These are phyloP conservation scores for Silene uniflora DNA, from an alignment of 148 eudicot genomes.

Conservation along the genomic window DNA sequence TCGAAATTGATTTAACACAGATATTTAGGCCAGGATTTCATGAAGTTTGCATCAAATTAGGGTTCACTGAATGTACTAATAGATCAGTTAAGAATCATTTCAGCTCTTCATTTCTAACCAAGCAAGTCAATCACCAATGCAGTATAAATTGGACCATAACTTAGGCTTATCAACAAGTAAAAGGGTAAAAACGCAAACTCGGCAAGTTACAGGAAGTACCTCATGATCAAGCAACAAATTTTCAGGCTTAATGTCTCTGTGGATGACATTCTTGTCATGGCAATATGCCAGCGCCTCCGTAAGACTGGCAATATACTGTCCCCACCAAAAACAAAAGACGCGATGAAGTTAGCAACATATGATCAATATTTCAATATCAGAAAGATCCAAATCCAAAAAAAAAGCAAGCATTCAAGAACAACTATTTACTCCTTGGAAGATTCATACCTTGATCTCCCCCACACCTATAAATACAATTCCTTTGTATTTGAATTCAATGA, in stretches of 20 bases:
- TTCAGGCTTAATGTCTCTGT: conserved; percentile 93
- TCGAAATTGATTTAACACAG: neutral
- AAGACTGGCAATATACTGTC: conserved; percentile 76
- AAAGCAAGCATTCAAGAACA: neutral
- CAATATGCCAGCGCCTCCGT: conserved; percentile 80
- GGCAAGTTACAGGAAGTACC: conserved; percentile 36
- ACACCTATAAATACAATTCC: too few relatives aligned
- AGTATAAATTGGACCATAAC: neutral
- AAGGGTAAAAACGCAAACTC: neutral
- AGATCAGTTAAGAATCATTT: neutral
- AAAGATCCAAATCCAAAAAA: conserved; percentile 2
- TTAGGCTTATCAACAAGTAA: neutral
- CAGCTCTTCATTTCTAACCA: neutral
- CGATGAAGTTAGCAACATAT: neutral
- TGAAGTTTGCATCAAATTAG: neutral
- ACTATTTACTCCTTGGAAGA: too few relatives aligned
- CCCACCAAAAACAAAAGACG: neutral
- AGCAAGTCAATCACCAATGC: neutral
- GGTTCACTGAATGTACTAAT: neutral
- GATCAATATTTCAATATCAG: neutral
- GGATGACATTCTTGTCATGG: conserved; percentile 84
- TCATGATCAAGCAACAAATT: conserved; percentile 87
- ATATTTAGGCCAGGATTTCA: neutral
- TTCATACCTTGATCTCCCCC: too few relatives aligned
- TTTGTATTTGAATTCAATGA: too few relatives aligned